These are phyloP conservation scores for Didymella keratinophila DNA, from an alignment of 2,329 filamentous ascomycete genomes.

Conservation along the genomic window DNA sequence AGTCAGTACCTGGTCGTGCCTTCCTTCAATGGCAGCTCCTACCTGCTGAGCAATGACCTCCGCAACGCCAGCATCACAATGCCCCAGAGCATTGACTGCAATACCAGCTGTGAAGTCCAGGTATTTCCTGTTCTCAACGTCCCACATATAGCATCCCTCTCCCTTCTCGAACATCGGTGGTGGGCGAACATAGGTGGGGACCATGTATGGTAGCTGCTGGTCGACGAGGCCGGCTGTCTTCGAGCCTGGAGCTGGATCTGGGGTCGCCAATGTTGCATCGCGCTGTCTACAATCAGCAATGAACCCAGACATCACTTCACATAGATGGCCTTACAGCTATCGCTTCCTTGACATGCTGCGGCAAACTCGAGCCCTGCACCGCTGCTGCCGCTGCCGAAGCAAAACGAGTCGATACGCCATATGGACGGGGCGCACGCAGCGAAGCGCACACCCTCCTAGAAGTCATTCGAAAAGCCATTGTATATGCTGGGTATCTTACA, in stretches of 20 bases:
- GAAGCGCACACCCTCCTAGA: constrained; percentile 35
- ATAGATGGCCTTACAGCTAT: constrained; percentile 43
- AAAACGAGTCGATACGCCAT: constrained; percentile 43
- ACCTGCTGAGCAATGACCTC: constrained; percentile 81
- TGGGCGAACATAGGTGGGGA: constrained; percentile 91
- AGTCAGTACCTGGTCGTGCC: constrained; percentile 20
- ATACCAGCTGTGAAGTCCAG: constrained; percentile 96
- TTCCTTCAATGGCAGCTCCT: constrained; percentile 18
- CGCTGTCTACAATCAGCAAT: constrained; percentile 35
- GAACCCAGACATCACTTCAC: not conserved
- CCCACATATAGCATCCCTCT: constrained; percentile 86
- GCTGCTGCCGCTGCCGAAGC: constrained; percentile 52
- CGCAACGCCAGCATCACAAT: constrained; percentile 82
- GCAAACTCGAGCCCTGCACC: constrained; percentile 51
- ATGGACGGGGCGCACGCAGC: constrained; percentile 37
- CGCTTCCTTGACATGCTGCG: constrained; percentile 51
- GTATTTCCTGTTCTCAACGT: constrained; percentile 87
- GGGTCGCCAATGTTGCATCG: constrained; percentile 63
- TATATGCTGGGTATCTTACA: constrained; percentile 15
- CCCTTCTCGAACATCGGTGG: constrained; percentile 89
- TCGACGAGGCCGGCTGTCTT: constrained; percentile 76
- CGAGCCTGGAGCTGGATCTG: constrained; percentile 77
- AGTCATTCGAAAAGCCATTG: constrained; percentile 46
- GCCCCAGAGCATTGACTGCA: constrained; percentile 90
- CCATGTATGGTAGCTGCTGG: constrained; percentile 86